Evolutionary conservation across 2,329 filamentous ascomycete species (phyloP), one percentile per base, ranked within the genome.

Genomic region (Diaporthe sp.): DNA sequence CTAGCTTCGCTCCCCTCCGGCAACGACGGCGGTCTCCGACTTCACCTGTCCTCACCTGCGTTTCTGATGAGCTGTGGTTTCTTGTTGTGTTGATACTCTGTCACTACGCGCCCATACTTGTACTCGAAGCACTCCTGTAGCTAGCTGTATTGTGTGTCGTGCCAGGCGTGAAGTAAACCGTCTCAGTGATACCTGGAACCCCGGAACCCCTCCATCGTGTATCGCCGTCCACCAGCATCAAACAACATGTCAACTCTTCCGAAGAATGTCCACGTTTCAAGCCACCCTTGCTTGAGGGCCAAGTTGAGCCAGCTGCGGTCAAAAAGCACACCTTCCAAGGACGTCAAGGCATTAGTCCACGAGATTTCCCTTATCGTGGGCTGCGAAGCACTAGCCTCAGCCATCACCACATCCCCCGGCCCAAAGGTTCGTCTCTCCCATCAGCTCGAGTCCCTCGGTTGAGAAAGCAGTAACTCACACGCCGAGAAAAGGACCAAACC

Each of bases 261-360:
- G 13, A 77, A 88, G 79, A 92, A 93, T 81, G 90, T 93, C 77
- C 95, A 97, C 86, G 87, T 98, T 82, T 98, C 95, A 53, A 87
- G 87, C 22, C 96, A 98, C 84, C 96, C 96, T 49, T 98, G 95
- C 85, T 89, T 98, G 57, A 89, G 90, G 80, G 95, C 94, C 79
- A 98, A 98, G 88, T 92, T 98, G 81, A 96, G 94, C 79, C 94
- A 97, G 86, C 91, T 98, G 62, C 93, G 96, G 76, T 97, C 94
- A 55, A 88, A 91, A 74, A 88, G 87, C 57, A 92, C 94, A 69
- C 90, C 88, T 75, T 89, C 94, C 4, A 90, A 92, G 76, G 94
- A 98, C 74, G 95, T 95, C 79, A 95, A 96, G 85, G 85, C 89
- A 10, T 88, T 98, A 67, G 91, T 98, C 77, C 92, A 98, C 82